Percentiles rank a stretch among this genome's conserved stretches.
phyloP scores from a whole-genome alignment of 1,284 basidiomycete genomes.

The Amylostereum chailletii region DNA sequence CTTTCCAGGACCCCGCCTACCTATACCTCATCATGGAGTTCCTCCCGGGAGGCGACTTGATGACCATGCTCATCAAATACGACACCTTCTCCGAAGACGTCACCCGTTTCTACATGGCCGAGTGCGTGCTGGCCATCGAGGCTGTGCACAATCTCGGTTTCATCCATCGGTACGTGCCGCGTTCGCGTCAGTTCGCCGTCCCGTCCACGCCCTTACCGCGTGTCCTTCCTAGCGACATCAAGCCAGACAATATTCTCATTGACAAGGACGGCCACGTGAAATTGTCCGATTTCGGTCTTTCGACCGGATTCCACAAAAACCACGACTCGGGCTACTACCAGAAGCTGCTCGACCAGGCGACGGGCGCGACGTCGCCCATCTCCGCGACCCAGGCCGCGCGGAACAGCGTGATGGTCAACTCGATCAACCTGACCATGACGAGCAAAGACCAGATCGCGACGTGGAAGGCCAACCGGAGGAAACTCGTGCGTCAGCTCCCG shows the following conservation, averaged over 20 bases:
- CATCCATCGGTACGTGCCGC: conserved; percentile 78
- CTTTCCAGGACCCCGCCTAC: conserved; percentile 95
- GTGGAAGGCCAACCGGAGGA: conserved; percentile 98
- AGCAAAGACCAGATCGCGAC: conserved; percentile 92
- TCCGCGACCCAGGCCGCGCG: conserved; percentile 46
- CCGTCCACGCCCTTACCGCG: not conserved
- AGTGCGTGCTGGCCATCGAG: conserved; percentile 96
- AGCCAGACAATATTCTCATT: conserved; percentile 98
- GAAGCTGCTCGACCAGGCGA: conserved; percentile 59
- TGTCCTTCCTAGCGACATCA: conserved; percentile 73
- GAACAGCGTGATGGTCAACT: conserved; percentile 93
- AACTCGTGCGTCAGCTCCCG: conserved; percentile 53
- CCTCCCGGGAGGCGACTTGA: conserved; percentile 93
- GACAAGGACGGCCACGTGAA: conserved; percentile 97
- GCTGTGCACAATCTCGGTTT: conserved; percentile 99
- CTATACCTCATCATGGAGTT: conserved; percentile 99
- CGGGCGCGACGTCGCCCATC: conserved; percentile 31
- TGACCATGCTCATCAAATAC: conserved; percentile 99
- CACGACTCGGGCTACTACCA: conserved; percentile 96
- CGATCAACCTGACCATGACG: conserved; percentile 92
- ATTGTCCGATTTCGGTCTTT: conserved; percentile 95
- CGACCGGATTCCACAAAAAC: conserved; percentile 96
- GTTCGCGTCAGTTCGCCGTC: conserved; percentile 1
- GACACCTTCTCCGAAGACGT: conserved; percentile 99
- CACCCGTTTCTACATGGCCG: conserved; percentile 98